Evolutionary conservation across 2,329 filamentous ascomycete genomes (phyloP).

Genomic region (Aspergillus sp.): DNA sequence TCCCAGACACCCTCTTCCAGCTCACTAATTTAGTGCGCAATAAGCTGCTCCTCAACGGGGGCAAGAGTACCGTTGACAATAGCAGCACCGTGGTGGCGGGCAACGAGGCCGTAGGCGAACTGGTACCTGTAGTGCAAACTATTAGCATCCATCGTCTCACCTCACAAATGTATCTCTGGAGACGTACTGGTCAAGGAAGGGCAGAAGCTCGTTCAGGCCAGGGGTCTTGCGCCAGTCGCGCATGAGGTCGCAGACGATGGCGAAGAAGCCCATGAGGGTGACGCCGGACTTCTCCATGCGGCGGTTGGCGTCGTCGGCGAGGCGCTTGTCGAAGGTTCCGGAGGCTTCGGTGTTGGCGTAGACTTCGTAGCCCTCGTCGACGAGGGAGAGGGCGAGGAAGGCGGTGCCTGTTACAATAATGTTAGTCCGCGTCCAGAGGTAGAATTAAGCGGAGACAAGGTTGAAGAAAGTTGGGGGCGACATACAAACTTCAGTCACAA

Average conservation of each 20-base stretch:
- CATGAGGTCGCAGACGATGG: slow-evolving; percentile 71
- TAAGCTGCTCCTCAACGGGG: slow-evolving; percentile 14
- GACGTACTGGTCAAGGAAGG: slow-evolving; percentile 59
- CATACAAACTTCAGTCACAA: slow-evolving; percentile 73
- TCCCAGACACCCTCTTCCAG: too few species aligned
- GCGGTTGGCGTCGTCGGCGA: slow-evolving; percentile 63
- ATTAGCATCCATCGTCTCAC: too few species aligned
- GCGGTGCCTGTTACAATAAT: slow-evolving; percentile 55
- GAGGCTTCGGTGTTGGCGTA: slow-evolving; percentile 74
- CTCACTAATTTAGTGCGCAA: background rate
- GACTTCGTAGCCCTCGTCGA: slow-evolving; percentile 72
- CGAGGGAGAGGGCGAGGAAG: slow-evolving; percentile 73
- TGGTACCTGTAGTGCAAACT: slow-evolving; percentile 17
- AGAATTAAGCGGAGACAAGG: background rate
- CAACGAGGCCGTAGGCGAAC: slow-evolving; percentile 20
- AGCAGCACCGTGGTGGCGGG: slow-evolving; percentile 19
- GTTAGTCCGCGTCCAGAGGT: too few species aligned
- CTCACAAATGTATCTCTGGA: too few species aligned
- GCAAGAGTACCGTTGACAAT: slow-evolving; percentile 17
- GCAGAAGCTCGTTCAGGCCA: slow-evolving; percentile 56
- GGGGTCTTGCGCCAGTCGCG: slow-evolving; percentile 60
- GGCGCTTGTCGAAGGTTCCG: slow-evolving; percentile 61
- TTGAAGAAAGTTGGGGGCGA: slow-evolving; percentile 3
- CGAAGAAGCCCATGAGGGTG: slow-evolving; percentile 57
- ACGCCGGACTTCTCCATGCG: slow-evolving; percentile 71